Percentiles rank a stretch among this genome's conserved stretches.
Evolutionary conservation across 2,329 filamentous ascomycete genomes (phyloP).

Genomic region (Clonostachys rhizophaga): DNA sequence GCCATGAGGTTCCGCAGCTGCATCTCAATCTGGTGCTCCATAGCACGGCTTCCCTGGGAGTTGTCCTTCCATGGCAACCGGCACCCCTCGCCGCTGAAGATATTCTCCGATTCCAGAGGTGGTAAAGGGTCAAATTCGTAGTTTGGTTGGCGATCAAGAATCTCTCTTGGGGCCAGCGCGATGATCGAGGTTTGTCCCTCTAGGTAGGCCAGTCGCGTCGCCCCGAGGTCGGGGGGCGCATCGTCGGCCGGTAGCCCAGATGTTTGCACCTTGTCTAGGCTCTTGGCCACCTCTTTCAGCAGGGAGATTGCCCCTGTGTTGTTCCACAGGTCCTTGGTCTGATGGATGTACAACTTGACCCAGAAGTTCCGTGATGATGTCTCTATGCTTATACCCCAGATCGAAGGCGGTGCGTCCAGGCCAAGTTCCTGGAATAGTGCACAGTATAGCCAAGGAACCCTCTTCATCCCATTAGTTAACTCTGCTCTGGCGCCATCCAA

Average conservation of each 20-base stretch:
- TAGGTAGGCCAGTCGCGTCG: slow-evolving; percentile 74
- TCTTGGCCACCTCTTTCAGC: slow-evolving; percentile 64
- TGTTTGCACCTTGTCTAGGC: slow-evolving; percentile 37
- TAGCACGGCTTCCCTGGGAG: slow-evolving; percentile 4
- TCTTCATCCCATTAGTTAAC: slow-evolving; percentile 63
- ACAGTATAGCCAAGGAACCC: slow-evolving; percentile 80
- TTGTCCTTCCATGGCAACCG: slow-evolving; percentile 31
- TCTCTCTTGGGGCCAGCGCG: slow-evolving; percentile 58
- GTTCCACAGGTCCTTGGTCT: slow-evolving; percentile 83
- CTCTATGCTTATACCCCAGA: slow-evolving; percentile 75
- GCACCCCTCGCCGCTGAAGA: slow-evolving; percentile 35
- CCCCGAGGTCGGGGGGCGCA: slow-evolving; percentile 34
- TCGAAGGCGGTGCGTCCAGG: slow-evolving; percentile 69
- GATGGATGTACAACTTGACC: slow-evolving; percentile 69
- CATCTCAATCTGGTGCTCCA: slow-evolving; percentile 11
- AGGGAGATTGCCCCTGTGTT: slow-evolving; percentile 65
- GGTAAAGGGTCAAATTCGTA: slow-evolving; percentile 81
- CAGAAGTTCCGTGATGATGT: slow-evolving; percentile 61
- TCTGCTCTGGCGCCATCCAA: slow-evolving; percentile 58
- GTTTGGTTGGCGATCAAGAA: slow-evolving; percentile 62
- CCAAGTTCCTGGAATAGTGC: slow-evolving; percentile 76
- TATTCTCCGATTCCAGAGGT: slow-evolving; percentile 52
- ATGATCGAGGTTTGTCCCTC: slow-evolving; percentile 71
- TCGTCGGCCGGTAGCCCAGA: slow-evolving; percentile 26
- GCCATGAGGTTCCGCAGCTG: slow-evolving; percentile 19